A percentile compares a stretch with the other conserved stretches of the same genome.
Evolutionary conservation across 306 rosid species (phyloP).

Genomic region (Quercus ilex): DNA sequence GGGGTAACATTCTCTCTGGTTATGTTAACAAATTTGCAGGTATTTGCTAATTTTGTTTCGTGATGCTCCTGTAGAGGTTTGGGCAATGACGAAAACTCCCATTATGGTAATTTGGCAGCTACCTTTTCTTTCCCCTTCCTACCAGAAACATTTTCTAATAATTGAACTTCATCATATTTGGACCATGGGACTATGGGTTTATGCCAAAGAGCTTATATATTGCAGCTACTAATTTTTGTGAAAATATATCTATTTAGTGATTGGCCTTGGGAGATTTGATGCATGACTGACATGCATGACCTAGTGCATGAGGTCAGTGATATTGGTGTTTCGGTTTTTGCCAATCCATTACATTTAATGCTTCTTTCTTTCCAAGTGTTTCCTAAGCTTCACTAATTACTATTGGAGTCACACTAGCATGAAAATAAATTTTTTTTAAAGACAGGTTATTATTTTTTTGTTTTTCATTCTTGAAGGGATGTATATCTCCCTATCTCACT

Average conservation of each 20-base stretch:
- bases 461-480: neutral
- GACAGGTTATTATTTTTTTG: neutral
- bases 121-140: constrained; percentile 20
- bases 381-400: neutral
- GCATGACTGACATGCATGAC: constrained; percentile 1
- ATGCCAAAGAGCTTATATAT: neutral
- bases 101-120: constrained; percentile 67
- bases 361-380: neutral
- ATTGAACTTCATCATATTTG: neutral
- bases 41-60: constrained; percentile 95
- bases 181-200: neutral
- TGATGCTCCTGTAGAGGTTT: constrained; percentile 98
- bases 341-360: neutral
- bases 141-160: neutral
- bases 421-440: neutral
- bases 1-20: neutral
- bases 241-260: neutral
- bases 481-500: neutral
- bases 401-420: neutral
- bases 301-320: neutral
- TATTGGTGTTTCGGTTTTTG: neutral
- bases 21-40: constrained; percentile 48
- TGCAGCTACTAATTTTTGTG: neutral
- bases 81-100: constrained; percentile 99
- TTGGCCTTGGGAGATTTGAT: neutral